These are phyloP conservation scores for Thymus mandschuricus DNA, from an alignment of 257 asterid species.

Conservation along the genomic window DNA sequence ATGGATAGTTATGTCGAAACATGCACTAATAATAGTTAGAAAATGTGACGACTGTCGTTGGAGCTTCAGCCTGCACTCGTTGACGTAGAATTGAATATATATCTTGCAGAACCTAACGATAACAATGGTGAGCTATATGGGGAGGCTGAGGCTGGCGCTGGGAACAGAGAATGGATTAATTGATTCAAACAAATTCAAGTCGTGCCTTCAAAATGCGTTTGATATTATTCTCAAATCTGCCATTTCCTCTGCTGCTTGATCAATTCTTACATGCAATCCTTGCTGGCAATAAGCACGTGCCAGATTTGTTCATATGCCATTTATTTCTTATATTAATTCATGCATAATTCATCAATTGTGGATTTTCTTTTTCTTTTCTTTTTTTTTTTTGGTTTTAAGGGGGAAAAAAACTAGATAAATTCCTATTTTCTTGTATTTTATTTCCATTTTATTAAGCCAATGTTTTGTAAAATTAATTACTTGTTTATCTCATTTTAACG, in stretches of 20 bases:
- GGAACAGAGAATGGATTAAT: slow-evolving; percentile 69
- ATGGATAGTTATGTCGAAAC: too few species aligned
- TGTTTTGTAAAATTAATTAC: neutral
- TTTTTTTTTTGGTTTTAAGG: too few species aligned
- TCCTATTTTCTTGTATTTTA: neutral
- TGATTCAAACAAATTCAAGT: slow-evolving; percentile 54
- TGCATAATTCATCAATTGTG: neutral
- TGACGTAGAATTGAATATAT: neutral
- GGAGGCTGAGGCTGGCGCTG: slow-evolving; percentile 59
- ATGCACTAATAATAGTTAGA: too few species aligned
- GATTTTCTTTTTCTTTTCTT: neutral
- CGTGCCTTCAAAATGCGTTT: slow-evolving; percentile 58
- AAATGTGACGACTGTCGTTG: too few species aligned
- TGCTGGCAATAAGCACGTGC: neutral
- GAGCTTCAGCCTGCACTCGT: too few species aligned
- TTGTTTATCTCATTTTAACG: too few species aligned
- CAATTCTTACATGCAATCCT: neutral
- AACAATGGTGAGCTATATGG: slow-evolving; percentile 85
- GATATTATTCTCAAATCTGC: slow-evolving; percentile 55
- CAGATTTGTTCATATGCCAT: neutral
- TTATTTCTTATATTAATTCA: neutral
- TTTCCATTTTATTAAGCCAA: neutral
- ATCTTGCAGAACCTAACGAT: slow-evolving; percentile 63
- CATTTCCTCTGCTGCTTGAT: slow-evolving; percentile 22
- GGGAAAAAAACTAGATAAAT: neutral